Base-by-base conservation (phyloP, 768 basidiomycete species). In the Galerina marginata region DNA sequence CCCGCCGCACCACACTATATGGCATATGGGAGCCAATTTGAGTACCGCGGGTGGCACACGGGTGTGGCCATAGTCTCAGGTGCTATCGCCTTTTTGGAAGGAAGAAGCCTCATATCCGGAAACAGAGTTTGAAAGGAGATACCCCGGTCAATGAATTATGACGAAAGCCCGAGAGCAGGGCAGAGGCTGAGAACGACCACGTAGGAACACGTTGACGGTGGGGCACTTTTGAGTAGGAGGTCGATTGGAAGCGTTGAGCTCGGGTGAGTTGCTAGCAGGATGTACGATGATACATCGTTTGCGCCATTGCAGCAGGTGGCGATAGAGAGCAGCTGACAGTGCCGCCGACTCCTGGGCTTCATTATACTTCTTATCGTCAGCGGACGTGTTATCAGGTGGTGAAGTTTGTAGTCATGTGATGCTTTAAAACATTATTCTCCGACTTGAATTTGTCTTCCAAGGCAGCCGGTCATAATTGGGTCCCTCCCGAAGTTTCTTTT, bases 111-210 rank as follows among this genome's bases (percentile, higher is more conserved):
- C 25, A 61, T 56, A 61, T 45, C 60, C 47, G 49, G 43, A 45
- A 48, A 58, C 46, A 50, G 46, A 54, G 61, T 49, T 33, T 33
- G 29, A 51, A 56, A 53, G 62, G 62, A 54, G 54, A 56, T 63
- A 63, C 43, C 45, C 47, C 37, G 33, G 45, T 40, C 50, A 51
- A 52, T 59, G 57, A 56, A 42, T 58, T 59, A 58, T 37, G 37
- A 15, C 39, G 23, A 42, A 53, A 38, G 25, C n/a, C 43, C 23
- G 43, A 49, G 47, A 48, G n/a, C 29, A 33, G 29, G 2, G 29
- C 29, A 33, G 37, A 47, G 26, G 56, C 37, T 49, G 7, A 42
- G 15, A 39, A 36, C 3, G 38, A 42, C 46, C 46, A 40, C 16
- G 36, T 40, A 48, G 46, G 25, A 48, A 23, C 20, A 57, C 33